Evolutionary conservation across 805 yeast species (phyloP), one percentile per base, ranked within the genome.

Genomic region (Teunomyces gatunensis): DNA sequence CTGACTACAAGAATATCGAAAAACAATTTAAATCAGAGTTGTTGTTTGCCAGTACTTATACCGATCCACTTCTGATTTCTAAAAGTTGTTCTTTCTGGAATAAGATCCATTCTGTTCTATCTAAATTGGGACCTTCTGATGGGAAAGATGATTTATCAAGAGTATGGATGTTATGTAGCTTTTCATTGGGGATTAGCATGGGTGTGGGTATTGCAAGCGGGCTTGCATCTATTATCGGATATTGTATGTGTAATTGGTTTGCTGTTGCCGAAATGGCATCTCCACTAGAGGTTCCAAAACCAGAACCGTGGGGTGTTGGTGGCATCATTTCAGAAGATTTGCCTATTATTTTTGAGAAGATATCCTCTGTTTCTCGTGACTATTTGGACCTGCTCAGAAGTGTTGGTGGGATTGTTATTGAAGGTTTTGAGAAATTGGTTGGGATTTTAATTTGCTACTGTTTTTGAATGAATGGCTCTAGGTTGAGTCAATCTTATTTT

Each of bases 161-260:
- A 6, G 42, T 59, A 6, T 64, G 67, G 60, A 23, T 68, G 9
- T 20, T 69, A 4, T 68, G 67, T 42, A 59, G 72, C 47, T 69
- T 71, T 48, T 54, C 71, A 1, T 25, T 70, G 18, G 75, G 75
- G 1, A 55, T 71, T 30, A 72, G 75, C 1, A 54, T 72, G 15
- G 75, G 77, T 1, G 47, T 61, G 18, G 59, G 64, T 1, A 37
- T 64, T 34, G 59, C 69, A 10, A 58, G 52, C 44, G 64, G 66
- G 7, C 49, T 68, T 12, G 52, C 61, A 5, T 56, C 58, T 7
- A 36, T 55, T 4, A 34, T 54, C 29, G 56, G 55, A 2, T 37
- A 21, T 37, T 37, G 13, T 13, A 15, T 37, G 13, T 37, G 40
- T 10, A 37, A 37, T 23, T 11, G 40, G 11, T n/a, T 37, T 13